phyloP scores from a whole-genome alignment of 1,139 yeast species.

The Yamadazyma trypodendri region DNA sequence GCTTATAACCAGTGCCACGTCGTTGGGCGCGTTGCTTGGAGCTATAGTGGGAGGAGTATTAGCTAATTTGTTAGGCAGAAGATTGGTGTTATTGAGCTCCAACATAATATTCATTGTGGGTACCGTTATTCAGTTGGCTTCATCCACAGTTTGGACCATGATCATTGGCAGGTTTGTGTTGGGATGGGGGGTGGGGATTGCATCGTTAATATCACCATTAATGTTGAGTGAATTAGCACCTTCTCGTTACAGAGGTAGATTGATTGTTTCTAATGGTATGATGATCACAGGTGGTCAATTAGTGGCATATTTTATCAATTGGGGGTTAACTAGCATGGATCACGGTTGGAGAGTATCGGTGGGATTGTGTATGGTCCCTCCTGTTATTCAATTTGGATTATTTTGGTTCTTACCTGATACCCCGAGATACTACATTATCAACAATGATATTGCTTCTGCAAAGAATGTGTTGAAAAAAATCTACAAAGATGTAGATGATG shows the following conservation, averaged over 20 bases:
- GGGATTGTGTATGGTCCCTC: constrained; percentile 87
- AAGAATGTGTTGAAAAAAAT: constrained; percentile 59
- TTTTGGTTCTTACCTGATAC: constrained; percentile 92
- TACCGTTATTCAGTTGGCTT: constrained; percentile 76
- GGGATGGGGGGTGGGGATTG: constrained; percentile 96
- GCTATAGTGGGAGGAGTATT: constrained; percentile 73
- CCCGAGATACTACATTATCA: constrained; percentile 82
- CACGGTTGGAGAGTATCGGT: constrained; percentile 95
- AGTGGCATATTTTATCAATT: constrained; percentile 89
- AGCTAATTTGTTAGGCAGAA: constrained; percentile 83
- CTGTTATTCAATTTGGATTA: constrained; percentile 70
- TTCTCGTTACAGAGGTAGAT: constrained; percentile 83
- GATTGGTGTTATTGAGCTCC: constrained; percentile 74
- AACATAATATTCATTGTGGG: constrained; percentile 80
- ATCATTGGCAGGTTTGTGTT: constrained; percentile 83
- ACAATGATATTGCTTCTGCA: constrained; percentile 65
- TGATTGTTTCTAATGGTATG: constrained; percentile 65
- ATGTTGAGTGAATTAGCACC: constrained; percentile 94
- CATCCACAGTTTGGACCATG: constrained; percentile 87
- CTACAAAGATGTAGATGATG: constrained; percentile 56
- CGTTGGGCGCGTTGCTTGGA: constrained; percentile 85
- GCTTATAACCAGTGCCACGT: constrained; percentile 91
- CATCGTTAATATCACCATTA: constrained; percentile 85
- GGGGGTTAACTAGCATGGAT: constrained; percentile 69
- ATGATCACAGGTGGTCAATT: constrained; percentile 90